These are phyloP conservation scores for Cercospora sojina DNA, from an alignment of 2,329 filamentous ascomycete species.

Conservation along the genomic window DNA sequence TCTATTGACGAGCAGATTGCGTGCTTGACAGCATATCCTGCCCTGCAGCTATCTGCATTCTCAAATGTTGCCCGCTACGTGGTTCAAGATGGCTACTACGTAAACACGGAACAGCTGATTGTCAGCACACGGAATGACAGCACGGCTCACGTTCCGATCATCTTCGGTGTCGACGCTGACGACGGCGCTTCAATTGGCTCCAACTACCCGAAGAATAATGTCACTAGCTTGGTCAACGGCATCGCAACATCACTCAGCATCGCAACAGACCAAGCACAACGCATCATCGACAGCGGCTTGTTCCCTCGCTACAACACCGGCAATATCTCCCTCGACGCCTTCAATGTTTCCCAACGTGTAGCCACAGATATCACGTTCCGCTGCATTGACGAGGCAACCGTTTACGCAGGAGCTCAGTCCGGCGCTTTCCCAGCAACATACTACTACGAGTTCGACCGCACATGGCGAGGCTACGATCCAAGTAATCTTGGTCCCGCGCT, in stretches of 20 bases:
- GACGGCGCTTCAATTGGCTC: constrained; percentile 56
- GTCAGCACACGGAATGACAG: constrained; percentile 46
- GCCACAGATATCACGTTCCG: constrained; percentile 61
- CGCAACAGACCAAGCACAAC: constrained; percentile 40
- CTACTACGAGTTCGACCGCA: constrained; percentile 62
- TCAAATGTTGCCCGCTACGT: constrained; percentile 51
- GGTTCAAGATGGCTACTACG: constrained; percentile 59
- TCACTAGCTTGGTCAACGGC: constrained; percentile 45
- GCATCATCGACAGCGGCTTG: constrained; percentile 47
- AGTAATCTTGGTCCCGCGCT: constrained; percentile 51
- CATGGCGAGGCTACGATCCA: constrained; percentile 54
- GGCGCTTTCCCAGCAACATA: constrained; percentile 52
- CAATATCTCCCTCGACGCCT: constrained; percentile 56
- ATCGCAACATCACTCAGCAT: constrained; percentile 50
- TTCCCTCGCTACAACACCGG: constrained; percentile 53
- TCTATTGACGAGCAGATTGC: constrained; percentile 50
- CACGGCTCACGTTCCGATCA: constrained; percentile 53
- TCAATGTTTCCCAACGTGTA: constrained; percentile 55
- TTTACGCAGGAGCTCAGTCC: constrained; percentile 50
- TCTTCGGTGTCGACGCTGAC: constrained; percentile 57
- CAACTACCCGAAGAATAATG: constrained; percentile 47
- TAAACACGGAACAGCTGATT: constrained; percentile 52
- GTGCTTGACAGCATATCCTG: constrained; percentile 53
- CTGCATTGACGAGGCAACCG: constrained; percentile 60
- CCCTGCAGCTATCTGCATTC: constrained; percentile 44